A percentile compares a stretch with the other conserved stretches of the same genome.
Conservation (phyloP, 495 filamentous ascomycete species). For the Lophiotrema nucula region DNA sequence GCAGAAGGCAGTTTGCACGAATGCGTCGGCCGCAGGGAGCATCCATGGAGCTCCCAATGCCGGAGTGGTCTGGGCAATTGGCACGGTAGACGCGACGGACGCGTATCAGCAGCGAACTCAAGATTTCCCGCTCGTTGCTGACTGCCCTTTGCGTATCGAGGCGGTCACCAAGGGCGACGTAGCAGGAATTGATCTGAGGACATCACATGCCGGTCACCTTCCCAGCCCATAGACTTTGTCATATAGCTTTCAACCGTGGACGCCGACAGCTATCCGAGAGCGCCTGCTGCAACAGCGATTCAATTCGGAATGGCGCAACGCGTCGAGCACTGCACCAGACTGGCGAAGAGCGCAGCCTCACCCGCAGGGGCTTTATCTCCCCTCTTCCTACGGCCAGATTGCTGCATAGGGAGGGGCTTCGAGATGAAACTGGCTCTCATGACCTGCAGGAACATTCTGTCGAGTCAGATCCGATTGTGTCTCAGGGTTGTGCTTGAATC, state of each 20-base stretch:
- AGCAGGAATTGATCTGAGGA: background rate
- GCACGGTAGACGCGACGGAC: too few species aligned
- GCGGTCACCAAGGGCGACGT: too few species aligned
- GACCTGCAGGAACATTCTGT: slow-evolving; percentile 31
- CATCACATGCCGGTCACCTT: slow-evolving; percentile 25
- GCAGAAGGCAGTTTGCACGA: background rate
- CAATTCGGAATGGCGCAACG: slow-evolving; percentile 16
- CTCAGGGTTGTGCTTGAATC: slow-evolving; percentile 3
- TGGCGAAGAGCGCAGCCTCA: slow-evolving; percentile 16
- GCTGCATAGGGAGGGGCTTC: too few species aligned
- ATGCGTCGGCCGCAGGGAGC: slow-evolving; percentile 1
- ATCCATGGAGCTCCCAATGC: slow-evolving; percentile 3
- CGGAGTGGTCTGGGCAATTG: too few species aligned
- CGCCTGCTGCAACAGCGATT: slow-evolving; percentile 4
- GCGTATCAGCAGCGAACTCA: too few species aligned
- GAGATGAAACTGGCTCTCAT: slow-evolving; percentile 19
- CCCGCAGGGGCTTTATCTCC: slow-evolving; percentile 13
- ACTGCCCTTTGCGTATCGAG: too few species aligned
- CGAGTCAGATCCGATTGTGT: slow-evolving; percentile 21
- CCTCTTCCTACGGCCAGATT: background rate
- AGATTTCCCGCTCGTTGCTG: too few species aligned
- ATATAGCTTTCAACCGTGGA: slow-evolving; percentile 5
- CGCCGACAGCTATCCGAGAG: background rate
- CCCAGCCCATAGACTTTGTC: slow-evolving; percentile 12
- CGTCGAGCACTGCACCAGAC: background rate